Evolutionary conservation across 257 asterid genomes (phyloP), one percentile per base, ranked within the genome.

Genomic region (Buddleja alternifolia): DNA sequence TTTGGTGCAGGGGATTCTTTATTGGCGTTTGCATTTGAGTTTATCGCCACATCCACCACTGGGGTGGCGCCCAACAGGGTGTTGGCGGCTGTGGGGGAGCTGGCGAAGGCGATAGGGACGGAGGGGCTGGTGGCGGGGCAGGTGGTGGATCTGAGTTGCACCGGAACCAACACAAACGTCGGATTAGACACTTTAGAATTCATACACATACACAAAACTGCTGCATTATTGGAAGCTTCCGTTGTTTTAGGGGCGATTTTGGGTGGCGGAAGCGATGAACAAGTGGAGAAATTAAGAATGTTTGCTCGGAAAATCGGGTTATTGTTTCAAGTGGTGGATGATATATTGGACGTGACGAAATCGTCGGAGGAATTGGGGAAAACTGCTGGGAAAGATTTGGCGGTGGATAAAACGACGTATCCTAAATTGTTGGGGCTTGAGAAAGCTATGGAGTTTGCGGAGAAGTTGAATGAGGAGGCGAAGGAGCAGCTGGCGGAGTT

Each of bases 41-140:
- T 67, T 60, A 72, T 80, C 20, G 81, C 78, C 45, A 71, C 73
- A 10, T 51, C 65, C 16, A 69, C 79, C 1, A 51, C 7, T 2
- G 70, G 71, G 12, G 74, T 72, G 51, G 50, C 71, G 44, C 72
- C 81, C 2, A 52, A 17, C n/a, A 40, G 77, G 65, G 70, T 80
- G 1, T 51, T 80, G 7, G 76, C 60, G 20, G 84, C 84, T 3
- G 73, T 75, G 4, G 76, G 74, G 1, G 81, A 80, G 70, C 50
- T 80, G 71, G 84, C 81, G 5, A 75, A 73, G 61, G 78, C 84
- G 42, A 64, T 80, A 12, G 84, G 79, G 4, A 63, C 84, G 1
- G 81, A 80, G 39, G 84, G 84, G 34, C 73, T 80, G 4, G 84
- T 80, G 46, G 84, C 84, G 0, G 81, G 84, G 12, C 84, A 80